Base-by-base conservation (phyloP, 164 flowering plant genomes). In the Chimonanthus salicifolius region DNA sequence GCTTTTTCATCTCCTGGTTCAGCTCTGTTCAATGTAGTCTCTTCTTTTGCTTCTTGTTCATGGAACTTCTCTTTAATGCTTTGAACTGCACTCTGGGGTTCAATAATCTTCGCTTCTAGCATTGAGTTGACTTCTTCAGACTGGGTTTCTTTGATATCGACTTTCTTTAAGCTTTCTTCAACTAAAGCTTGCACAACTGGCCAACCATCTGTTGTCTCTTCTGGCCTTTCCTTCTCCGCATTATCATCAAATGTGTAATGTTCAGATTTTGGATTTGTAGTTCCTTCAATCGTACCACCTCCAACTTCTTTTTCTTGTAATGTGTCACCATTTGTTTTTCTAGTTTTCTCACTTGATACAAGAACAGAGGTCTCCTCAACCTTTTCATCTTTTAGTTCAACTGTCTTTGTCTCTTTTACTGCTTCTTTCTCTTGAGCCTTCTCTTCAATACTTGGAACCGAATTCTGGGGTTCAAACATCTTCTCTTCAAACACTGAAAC, bases 301-400 rank as follows among this genome's bases (percentile, higher is more conserved):
- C 44, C 47, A 65, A 65, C 47, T 44, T 43, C 47, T 48, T 68
- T 21, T 47, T 7, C 4, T 33, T 68, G 20, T n/a, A 47, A 47
- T 10, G 21, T 47, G 20, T 20, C 6, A 6, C n/a, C 50, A 6
- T 7, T 68, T 68, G 51, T 68, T 68, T 68, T 10, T 7, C 11
- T 18, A 68, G 21, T 47, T 9, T n/a, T 48, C 43, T 47, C 70
- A 15, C 7, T 33, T 3, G 44, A n/a, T 47, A 8, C 70, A 68
- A 68, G 8, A n/a, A 5, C 70, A n/a, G 70, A 46, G 21, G 21
- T 47, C 18, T 47, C 21, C 48, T 68, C 44, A 4, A n/a, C 54
- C 70, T 68, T 48, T 21, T 68, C 54, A 48, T 15, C 54, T 68
- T 68, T 54, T 68, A 48, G 18, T 48, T 47, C 70, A 68, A 13